Conservation (phyloP, 164 flowering plant genomes). For the Nymphaea thermarum region DNA sequence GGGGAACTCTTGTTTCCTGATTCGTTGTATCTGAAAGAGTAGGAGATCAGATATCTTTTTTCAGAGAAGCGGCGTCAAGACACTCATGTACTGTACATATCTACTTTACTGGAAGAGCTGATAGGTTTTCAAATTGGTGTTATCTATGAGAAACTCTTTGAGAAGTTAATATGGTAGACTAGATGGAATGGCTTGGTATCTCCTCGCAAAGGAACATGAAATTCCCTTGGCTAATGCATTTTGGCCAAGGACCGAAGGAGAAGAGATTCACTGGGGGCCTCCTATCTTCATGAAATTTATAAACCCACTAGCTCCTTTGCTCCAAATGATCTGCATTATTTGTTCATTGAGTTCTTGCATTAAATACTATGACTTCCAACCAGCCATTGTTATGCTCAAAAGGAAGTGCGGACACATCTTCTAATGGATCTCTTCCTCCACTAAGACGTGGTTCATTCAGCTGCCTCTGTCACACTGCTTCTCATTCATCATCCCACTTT, state of each 20-base stretch:
- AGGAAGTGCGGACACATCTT: slow-evolving; percentile 14
- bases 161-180: neutral
- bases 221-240: slow-evolving; percentile 11
- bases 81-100: neutral
- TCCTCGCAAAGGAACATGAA: slow-evolving; percentile 5
- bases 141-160: no score
- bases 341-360: slow-evolving; percentile 18
- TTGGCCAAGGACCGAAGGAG: slow-evolving; percentile 14
- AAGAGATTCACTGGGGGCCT: slow-evolving; percentile 4
- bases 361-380: slow-evolving; percentile 36
- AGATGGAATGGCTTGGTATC: slow-evolving; percentile 7
- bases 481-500: slow-evolving; percentile 15
- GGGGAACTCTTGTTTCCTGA: neutral
- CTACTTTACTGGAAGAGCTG: neutral
- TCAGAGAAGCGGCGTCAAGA: neutral
- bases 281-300: slow-evolving; percentile 1
- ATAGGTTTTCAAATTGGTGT: neutral
- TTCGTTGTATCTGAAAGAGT: neutral
- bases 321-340: slow-evolving; percentile 11
- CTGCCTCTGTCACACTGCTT: slow-evolving; percentile 20
- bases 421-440: slow-evolving; percentile 6
- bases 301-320: neutral
- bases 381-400: slow-evolving; percentile 30
- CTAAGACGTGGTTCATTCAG: slow-evolving; percentile 17
- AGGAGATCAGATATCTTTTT: neutral